phyloP scores from a whole-genome alignment of 306 rosid genomes.

The Fragaria iinumae region DNA sequence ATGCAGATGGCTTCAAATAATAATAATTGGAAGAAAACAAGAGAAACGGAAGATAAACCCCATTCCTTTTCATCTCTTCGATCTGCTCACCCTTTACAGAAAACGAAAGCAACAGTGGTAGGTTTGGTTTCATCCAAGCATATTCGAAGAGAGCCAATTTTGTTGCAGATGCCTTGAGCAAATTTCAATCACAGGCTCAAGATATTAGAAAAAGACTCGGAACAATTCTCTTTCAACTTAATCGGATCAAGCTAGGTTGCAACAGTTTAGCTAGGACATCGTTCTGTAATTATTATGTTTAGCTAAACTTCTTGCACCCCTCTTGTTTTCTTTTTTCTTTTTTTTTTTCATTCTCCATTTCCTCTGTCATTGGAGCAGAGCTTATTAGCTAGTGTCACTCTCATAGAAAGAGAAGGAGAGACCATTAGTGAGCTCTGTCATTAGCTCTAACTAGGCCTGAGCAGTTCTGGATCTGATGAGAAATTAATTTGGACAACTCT shows the following conservation, averaged over 20 bases:
- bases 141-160: background rate
- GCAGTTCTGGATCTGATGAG: conserved; percentile 41
- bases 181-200: background rate
- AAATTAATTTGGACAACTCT: conserved; percentile 38
- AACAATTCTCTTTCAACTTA: background rate
- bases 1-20: background rate
- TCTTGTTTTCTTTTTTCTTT: background rate
- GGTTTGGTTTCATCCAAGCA: conserved; percentile 25
- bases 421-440: conserved; percentile 1
- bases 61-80: conserved; percentile 14
- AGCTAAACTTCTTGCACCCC: background rate
- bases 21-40: background rate
- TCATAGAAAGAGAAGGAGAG: conserved; percentile 10
- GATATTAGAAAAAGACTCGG: background rate
- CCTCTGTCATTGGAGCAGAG: background rate
- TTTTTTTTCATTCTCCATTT: conserved; percentile 1
- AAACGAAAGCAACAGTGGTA: conserved; percentile 27
- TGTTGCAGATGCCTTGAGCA: background rate
- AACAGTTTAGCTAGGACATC: background rate
- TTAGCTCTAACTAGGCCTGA: conserved; percentile 28
- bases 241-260: background rate
- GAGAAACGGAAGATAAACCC: conserved; percentile 26
- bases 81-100: conserved; percentile 17
- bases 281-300: background rate
- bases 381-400: conserved; percentile 22